Percentiles rank a stretch among this genome's conserved stretches.
Evolutionary conservation across 2,329 filamentous ascomycete species (phyloP).

Genomic region (Byssochlamys sp.): DNA sequence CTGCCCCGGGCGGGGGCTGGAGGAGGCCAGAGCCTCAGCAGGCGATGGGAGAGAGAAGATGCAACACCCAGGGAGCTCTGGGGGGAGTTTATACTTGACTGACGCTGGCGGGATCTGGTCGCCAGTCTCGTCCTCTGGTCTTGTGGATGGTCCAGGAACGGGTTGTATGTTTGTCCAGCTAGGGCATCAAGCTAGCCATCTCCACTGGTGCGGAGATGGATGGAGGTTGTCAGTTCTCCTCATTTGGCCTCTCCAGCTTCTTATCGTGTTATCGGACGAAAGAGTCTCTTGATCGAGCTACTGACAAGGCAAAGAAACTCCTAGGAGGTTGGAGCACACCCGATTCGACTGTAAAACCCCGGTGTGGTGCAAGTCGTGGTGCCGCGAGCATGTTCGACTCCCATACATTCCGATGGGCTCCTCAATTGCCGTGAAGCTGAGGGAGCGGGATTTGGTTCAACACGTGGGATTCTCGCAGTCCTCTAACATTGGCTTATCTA

Average conservation of each 20-base stretch:
- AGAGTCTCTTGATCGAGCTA: not conserved
- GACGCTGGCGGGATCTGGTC: not conserved
- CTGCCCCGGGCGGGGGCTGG: not conserved
- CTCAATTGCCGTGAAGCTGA: not conserved
- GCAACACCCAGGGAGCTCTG: not conserved
- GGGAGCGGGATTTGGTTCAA: not conserved
- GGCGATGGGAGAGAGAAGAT: not conserved
- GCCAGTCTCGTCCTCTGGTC: not conserved
- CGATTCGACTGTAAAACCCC: not conserved
- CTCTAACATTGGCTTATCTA: not conserved
- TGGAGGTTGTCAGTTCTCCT: not conserved
- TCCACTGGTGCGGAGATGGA: conserved; percentile 15
- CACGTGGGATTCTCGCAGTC: not conserved
- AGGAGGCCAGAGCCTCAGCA: not conserved
- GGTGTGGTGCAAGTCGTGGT: not conserved
- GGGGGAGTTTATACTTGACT: not conserved
- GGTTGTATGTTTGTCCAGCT: not conserved
- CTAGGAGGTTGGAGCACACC: not conserved
- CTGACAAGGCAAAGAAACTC: not conserved
- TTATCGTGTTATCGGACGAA: not conserved
- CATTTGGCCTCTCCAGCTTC: not conserved
- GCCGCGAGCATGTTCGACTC: not conserved
- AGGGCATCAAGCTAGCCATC: conserved; percentile 3
- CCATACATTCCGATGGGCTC: not conserved
- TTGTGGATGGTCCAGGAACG: not conserved